Percentiles rank a stretch among this genome's conserved stretches.
Conservation (phyloP, 2,329 filamentous ascomycete species). For the Ilyonectria robusta region DNA sequence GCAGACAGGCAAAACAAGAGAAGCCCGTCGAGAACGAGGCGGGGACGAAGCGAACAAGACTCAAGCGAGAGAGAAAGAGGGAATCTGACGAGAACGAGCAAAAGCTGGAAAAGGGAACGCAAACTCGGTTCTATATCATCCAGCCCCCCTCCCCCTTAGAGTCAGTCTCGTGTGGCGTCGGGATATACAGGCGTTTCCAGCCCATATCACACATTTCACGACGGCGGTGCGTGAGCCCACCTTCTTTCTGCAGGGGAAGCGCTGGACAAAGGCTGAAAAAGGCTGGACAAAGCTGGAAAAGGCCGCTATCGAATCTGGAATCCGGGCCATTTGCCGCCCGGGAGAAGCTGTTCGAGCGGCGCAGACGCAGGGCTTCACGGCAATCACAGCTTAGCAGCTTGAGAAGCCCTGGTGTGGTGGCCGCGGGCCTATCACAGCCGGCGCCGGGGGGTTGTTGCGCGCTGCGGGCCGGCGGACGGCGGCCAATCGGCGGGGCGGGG, state of each 20-base stretch:
- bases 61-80: neutral
- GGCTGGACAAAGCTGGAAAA: neutral
- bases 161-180: neutral
- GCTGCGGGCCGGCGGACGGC: neutral
- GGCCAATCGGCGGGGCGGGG: neutral
- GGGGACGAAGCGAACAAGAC: neutral
- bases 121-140: neutral
- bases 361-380: neutral
- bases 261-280: neutral
- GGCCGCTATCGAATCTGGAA: neutral
- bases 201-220: neutral
- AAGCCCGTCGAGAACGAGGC: neutral
- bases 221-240: too few relatives aligned
- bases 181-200: constrained; percentile 1
- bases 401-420: neutral
- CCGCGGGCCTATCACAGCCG: neutral
- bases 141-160: neutral
- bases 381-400: neutral
- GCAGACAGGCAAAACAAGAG: neutral
- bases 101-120: neutral
- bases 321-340: constrained; percentile 1
- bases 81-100: constrained; percentile 3
- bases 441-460: neutral
- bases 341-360: neutral
- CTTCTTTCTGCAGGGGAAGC: neutral